Conservation (phyloP, 1,139 yeast genomes). For the Hanseniaspora sp. region DNA sequence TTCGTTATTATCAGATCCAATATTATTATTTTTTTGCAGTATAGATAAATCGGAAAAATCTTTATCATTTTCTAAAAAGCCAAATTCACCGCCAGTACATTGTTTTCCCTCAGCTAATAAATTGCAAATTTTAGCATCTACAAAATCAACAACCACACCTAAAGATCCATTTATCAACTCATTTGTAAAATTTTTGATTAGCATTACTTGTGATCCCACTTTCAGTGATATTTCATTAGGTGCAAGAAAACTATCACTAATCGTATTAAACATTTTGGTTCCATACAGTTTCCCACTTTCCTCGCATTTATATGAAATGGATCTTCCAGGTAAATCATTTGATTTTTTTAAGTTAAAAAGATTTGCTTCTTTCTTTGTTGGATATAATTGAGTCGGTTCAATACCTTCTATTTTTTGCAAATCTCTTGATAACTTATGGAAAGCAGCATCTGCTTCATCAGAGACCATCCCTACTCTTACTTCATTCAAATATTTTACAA, state of each 20-base stretch:
- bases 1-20: background rate
- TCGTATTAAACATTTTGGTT: constrained; percentile 34
- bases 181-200: constrained; percentile 80
- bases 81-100: background rate
- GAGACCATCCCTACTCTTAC: constrained; percentile 67
- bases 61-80: background rate
- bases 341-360: constrained; percentile 55
- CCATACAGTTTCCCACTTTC: constrained; percentile 54
- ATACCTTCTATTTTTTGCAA: constrained; percentile 55
- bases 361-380: constrained; percentile 79
- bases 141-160: constrained; percentile 73
- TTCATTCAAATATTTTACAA: constrained; percentile 77
- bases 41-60: background rate
- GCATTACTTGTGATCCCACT: constrained; percentile 90
- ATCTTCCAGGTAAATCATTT: constrained; percentile 39
- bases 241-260: constrained; percentile 61
- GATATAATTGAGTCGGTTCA: constrained; percentile 74
- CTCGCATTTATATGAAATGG: constrained; percentile 41
- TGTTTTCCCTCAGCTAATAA: constrained; percentile 35
- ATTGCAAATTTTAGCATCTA: constrained; percentile 34
- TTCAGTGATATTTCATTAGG: constrained; percentile 43
- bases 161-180: constrained; percentile 84
- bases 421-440: constrained; percentile 46
- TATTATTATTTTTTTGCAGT: background rate
- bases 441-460: constrained; percentile 42